These are phyloP conservation scores for Monosporascus ibericus DNA, from an alignment of 2,329 filamentous ascomycete species.

Conservation along the genomic window DNA sequence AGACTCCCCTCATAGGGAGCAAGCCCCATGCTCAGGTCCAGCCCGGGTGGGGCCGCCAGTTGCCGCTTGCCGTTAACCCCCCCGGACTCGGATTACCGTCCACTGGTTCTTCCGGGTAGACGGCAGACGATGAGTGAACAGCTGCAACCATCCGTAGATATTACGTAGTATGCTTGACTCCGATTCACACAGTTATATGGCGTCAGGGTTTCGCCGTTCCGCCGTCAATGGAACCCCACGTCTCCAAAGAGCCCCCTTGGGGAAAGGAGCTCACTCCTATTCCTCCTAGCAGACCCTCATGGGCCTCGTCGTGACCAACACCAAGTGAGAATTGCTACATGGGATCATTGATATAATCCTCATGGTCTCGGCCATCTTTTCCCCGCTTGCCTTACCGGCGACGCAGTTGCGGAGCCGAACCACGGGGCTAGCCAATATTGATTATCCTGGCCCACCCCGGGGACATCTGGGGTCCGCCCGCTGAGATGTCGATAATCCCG, in stretches of 20 bases:
- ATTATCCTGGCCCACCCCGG: too few relatives aligned
- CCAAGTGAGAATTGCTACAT: conserved; percentile 4
- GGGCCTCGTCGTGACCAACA: conserved; percentile 1
- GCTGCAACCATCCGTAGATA: too few relatives aligned
- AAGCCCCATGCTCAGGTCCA: too few relatives aligned
- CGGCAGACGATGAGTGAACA: too few relatives aligned
- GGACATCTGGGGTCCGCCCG: conserved; percentile 2
- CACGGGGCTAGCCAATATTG: conserved; percentile 1
- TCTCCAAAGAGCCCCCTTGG: conserved; percentile 1
- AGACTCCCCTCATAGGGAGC: too few relatives aligned
- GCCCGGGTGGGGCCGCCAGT: too few relatives aligned
- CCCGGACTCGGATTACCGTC: too few relatives aligned
- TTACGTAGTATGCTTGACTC: too few relatives aligned
- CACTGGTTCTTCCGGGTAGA: too few relatives aligned
- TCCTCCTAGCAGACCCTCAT: conserved; percentile 2
- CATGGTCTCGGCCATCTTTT: conserved; percentile 4
- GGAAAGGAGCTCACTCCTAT: conserved; percentile 1
- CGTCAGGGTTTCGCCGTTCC: too few relatives aligned
- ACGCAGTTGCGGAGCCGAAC: not conserved
- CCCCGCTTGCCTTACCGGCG: conserved; percentile 1
- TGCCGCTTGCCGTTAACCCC: too few relatives aligned
- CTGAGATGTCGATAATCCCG: conserved; percentile 9
- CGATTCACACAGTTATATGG: too few relatives aligned
- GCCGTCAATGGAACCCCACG: not conserved
- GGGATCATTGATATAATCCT: conserved; percentile 4